These are phyloP conservation scores for Alternaria tenuissima DNA, from an alignment of 2,329 filamentous ascomycete species.

Conservation along the genomic window DNA sequence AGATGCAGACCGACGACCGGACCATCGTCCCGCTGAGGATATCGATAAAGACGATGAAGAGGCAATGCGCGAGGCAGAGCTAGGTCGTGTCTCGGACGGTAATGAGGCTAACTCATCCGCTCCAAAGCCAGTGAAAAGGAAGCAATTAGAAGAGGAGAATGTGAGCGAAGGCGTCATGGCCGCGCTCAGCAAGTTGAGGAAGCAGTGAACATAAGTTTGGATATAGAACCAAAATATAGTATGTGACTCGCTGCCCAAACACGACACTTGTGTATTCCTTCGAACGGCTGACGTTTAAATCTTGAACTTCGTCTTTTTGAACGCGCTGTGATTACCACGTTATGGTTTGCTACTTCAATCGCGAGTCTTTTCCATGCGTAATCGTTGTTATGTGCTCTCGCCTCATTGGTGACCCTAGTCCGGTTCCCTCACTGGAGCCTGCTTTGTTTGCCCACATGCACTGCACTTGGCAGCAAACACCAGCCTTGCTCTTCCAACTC, in stretches of 20 bases:
- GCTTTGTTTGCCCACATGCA: conserved; percentile 3
- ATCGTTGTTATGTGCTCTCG: conserved; percentile 6
- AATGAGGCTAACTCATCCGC: conserved; percentile 30
- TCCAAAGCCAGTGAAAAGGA: conserved; percentile 43
- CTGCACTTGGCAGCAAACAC: conserved; percentile 10
- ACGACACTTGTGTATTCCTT: not conserved
- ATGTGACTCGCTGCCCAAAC: not conserved
- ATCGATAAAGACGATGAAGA: conserved; percentile 57
- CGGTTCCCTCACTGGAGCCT: conserved; percentile 3
- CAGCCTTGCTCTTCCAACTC: not conserved
- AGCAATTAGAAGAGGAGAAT: conserved; percentile 54
- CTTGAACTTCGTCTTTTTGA: not conserved
- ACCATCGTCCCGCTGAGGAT: conserved; percentile 46
- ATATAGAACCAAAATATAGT: not conserved
- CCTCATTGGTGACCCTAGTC: conserved; percentile 10
- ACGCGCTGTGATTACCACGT: not conserved
- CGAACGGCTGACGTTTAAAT: not conserved
- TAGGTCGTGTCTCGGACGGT: conserved; percentile 19
- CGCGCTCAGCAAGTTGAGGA: conserved; percentile 64
- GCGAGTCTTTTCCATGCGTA: not conserved
- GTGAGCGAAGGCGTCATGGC: conserved; percentile 67
- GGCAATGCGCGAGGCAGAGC: conserved; percentile 50
- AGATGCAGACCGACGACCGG: conserved; percentile 50
- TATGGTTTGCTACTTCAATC: not conserved
- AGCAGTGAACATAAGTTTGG: conserved; percentile 28